Base-by-base conservation (phyloP, 225 moss, liverwort and hornwort genomes). In the Marchantia paleacea region DNA sequence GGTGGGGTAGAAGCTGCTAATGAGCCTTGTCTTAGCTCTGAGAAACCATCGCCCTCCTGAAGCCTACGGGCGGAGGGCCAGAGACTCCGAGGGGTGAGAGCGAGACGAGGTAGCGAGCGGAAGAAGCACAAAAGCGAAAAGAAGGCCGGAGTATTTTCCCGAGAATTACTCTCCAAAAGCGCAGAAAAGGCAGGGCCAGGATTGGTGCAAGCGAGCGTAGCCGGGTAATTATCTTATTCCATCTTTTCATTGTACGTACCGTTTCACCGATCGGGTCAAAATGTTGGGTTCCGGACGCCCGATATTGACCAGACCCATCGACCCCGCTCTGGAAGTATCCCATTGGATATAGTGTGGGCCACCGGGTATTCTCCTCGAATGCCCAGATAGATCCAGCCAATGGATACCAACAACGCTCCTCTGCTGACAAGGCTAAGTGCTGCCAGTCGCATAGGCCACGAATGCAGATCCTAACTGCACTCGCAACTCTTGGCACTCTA, bases 311-410 rank as follows among this genome's bases (percentile, higher is more conserved):
- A 76, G 53, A 51, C 73, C 73, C 52, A 53, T 25, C 73, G 15
- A 5, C 39, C 39, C 15, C 26, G 18, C 30, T 76, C 75, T 58
- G 75, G 60, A 60, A 61, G 15, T 0, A 76, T 19, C 39, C 31
- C 39, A 61, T 60, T 76, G 75, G 58, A 76, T 60, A 76, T 8
- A 57, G 55, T 60, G 58, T 60, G 75, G 75, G 75, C 75, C 75
- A 58, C 58, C 52, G 29, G 66, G 55, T 76, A 47, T 47, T 57
- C 10, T 2, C 75, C 75, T 16, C 47, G 71, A 10, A 22, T 55
- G 20, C 58, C 73, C 73, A 76, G 20, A 76, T 76, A 61, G 75
- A 76, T 60, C 39, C 75, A 31, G 28, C 73, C 29, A 75, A 55
- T 76, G 75, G 15, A 11, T 30, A 29, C 31, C 10, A 47, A 76